Conservation (phyloP, 345 rosid species). For the Stellera chamaejasme region DNA sequence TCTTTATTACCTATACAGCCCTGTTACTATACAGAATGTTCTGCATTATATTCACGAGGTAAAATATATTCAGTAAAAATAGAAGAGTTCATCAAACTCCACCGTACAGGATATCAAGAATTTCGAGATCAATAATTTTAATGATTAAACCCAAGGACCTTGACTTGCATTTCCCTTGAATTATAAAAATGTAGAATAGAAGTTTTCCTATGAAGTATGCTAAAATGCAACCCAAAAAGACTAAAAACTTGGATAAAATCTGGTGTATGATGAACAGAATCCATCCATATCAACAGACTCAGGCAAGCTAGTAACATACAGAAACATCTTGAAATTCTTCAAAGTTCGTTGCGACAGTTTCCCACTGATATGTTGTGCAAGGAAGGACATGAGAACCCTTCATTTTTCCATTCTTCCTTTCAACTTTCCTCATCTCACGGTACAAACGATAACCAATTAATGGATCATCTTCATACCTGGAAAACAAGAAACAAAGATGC, state of each 20-base stretch:
- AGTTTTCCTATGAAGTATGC: not conserved
- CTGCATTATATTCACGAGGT: too few species aligned
- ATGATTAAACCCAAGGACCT: not conserved
- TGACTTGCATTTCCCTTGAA: too few species aligned
- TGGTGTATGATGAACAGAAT: too few species aligned
- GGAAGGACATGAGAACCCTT: conserved; percentile 81
- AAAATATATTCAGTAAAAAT: not conserved
- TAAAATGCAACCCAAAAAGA: too few species aligned
- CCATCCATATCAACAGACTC: not conserved
- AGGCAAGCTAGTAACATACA: conserved; percentile 29
- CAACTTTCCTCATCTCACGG: conserved; percentile 86
- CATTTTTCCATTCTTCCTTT: conserved; percentile 61
- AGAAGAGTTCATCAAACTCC: conserved; percentile 5
- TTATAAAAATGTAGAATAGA: not conserved
- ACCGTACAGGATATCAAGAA: not conserved
- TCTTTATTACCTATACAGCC: too few species aligned
- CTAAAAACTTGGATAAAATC: not conserved
- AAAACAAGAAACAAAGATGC: conserved; percentile 22
- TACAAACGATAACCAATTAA: conserved; percentile 87
- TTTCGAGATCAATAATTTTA: not conserved
- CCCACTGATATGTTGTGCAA: conserved; percentile 77
- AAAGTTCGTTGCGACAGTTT: conserved; percentile 92
- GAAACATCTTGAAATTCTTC: conserved; percentile 80
- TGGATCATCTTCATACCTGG: conserved; percentile 96
- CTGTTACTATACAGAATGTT: too few species aligned